Conservation (phyloP, 2,329 filamentous ascomycete genomes). For the Scleromitrula shiraiana region DNA sequence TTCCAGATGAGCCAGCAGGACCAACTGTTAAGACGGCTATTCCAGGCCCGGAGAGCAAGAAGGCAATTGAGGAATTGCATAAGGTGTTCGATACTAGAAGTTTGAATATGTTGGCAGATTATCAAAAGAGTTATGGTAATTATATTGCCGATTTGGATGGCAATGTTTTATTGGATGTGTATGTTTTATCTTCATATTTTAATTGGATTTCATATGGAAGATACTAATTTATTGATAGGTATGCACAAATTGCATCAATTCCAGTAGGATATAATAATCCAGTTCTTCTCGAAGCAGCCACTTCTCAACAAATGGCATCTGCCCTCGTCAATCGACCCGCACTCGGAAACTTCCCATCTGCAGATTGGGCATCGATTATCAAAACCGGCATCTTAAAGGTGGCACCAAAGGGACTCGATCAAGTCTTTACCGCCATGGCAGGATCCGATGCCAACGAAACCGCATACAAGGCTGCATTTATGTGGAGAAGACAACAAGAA, state of each 20-base stretch:
- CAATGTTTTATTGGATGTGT: constrained; percentile 43
- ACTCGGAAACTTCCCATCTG: constrained; percentile 71
- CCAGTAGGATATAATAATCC: constrained; percentile 79
- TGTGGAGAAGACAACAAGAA: constrained; percentile 66
- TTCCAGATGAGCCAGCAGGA: constrained; percentile 26
- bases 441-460: constrained; percentile 80
- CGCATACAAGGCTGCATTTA: constrained; percentile 80
- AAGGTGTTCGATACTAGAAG: constrained; percentile 44
- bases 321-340: constrained; percentile 73
- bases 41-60: constrained; percentile 32
- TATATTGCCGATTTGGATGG: constrained; percentile 45
- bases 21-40: constrained; percentile 31
- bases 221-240: constrained; percentile 35
- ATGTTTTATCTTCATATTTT: constrained; percentile 21
- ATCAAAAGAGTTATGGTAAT: constrained; percentile 44
- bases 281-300: constrained; percentile 54
- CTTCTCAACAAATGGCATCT: constrained; percentile 62
- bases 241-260: constrained; percentile 78
- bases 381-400: constrained; percentile 63
- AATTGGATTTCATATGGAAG: neutral
- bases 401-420: constrained; percentile 65
- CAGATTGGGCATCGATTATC: constrained; percentile 66
- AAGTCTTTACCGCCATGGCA: constrained; percentile 73
- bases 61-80: constrained; percentile 36
- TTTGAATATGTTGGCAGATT: constrained; percentile 45